Conservation (phyloP, 371 early-diverging fungal genomes). For the Mortierella sp. region DNA sequence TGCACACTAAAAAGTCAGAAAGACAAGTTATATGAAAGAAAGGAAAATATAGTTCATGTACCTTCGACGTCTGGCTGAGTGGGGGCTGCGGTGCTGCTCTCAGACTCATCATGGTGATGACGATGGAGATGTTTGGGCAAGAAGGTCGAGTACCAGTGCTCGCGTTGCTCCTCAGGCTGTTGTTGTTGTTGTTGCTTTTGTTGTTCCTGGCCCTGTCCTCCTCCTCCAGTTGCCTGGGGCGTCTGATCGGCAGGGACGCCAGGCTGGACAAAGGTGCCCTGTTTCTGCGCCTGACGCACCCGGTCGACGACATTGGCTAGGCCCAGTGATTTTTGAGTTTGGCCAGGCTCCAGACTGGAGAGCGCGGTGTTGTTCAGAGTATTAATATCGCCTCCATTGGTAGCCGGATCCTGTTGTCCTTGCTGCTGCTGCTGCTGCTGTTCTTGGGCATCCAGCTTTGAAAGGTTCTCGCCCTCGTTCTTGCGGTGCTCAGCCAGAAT, state of each 20-base stretch:
- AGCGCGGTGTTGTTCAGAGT: background rate
- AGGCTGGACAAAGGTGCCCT: slow-evolving; percentile 7
- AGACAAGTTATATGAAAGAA: background rate
- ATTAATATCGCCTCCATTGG: background rate
- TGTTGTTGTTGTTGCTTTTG: slow-evolving; percentile 4
- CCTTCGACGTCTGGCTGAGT: background rate
- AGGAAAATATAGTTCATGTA: background rate
- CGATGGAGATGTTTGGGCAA: slow-evolving; percentile 13
- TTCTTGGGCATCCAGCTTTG: slow-evolving; percentile 23
- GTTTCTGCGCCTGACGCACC: slow-evolving; percentile 45
- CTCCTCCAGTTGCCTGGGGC: background rate
- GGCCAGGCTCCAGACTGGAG: slow-evolving; percentile 17
- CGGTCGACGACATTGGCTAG: slow-evolving; percentile 41
- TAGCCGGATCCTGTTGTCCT: background rate
- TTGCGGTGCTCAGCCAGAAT: slow-evolving; percentile 10
- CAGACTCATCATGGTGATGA: slow-evolving; percentile 8
- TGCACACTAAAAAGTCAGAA: background rate
- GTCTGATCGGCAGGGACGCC: background rate
- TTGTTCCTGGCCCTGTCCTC: background rate
- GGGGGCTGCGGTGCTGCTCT: slow-evolving; percentile 6
- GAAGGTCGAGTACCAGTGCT: slow-evolving; percentile 38
- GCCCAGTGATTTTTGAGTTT: slow-evolving; percentile 20
- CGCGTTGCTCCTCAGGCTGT: slow-evolving; percentile 8
- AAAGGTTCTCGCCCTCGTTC: slow-evolving; percentile 36
- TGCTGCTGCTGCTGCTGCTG: slow-evolving; percentile 16